Evolutionary conservation across 169 alveolate species (phyloP), one percentile per base, ranked within the genome.

Genomic region (Plasmodium gallinaceum): DNA sequence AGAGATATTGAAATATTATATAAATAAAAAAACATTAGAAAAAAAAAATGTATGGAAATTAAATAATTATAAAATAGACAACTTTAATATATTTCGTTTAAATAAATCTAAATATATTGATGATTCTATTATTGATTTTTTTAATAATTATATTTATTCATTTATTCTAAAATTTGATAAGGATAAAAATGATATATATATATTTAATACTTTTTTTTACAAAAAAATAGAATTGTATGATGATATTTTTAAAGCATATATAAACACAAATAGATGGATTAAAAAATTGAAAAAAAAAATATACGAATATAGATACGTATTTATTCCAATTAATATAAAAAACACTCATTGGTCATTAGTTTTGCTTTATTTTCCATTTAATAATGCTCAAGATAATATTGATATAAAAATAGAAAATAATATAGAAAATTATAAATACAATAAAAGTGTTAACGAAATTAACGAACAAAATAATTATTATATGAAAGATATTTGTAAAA

Each of bases 341-440:
- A 89, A 80, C 12, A 88, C 88, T 5, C 95, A 92, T 74, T 92
- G 95, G 95, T 92, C 95, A 7, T 70, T 92, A 48, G 92, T 88
- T 12, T 52, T 92, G 9, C 52, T 92, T 16, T 88, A 89, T 39
- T 88, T 88, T 52, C 95, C 95, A 37, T 73, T 80, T 42, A 83
- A 74, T 32, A 1, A 20, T 10, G n/a, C 5, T 2, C 37, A 74
- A 0, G 62, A 39, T 9, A 65, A 58, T 6, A 7, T 32, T 2
- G 39, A 32, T 32, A 32, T 1, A 32, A 32, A 2, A 2, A 2
- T 32, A 32, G 39, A 32, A 32, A 2, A 32, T 32, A 32, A 32
- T 2, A 32, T 4, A 32, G 39, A 32, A 32, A 4, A 32, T 32
- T 32, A 32, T 32, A 32, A 32, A 32, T 32, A 4, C 4, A 32